These are phyloP conservation scores for Tuber indicum DNA, from an alignment of 495 filamentous ascomycete species.

Conservation along the genomic window DNA sequence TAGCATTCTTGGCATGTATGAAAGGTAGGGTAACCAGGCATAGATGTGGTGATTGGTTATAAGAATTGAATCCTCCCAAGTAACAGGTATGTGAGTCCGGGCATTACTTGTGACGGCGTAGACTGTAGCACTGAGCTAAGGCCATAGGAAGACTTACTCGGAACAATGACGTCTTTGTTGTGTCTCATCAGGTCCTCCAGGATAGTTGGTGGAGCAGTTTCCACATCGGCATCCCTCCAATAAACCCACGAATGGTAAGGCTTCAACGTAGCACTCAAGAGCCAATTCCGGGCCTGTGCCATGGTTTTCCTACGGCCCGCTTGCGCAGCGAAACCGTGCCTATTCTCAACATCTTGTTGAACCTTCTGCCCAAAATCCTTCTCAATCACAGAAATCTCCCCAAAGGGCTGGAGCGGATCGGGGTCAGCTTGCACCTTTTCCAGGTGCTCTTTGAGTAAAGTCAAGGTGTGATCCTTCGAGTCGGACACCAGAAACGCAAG, in stretches of 20 bases:
- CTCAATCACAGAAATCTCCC: conserved; percentile 95
- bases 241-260: conserved; percentile 99
- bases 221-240: conserved; percentile 97
- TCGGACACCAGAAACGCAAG: conserved; percentile 96
- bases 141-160: conserved; percentile 64
- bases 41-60: conserved; percentile 8
- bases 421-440: conserved; percentile 71
- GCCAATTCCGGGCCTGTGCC: conserved; percentile 97
- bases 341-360: conserved; percentile 93
- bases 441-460: conserved; percentile 64
- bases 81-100: conserved; percentile 34
- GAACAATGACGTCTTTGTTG: conserved; percentile 97
- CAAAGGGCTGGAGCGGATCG: conserved; percentile 74
- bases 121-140: neutral
- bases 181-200: conserved; percentile 98
- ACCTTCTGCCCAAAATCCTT: conserved; percentile 99
- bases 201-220: conserved; percentile 93
- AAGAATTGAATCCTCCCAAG: conserved; percentile 32
- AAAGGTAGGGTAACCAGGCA: neutral
- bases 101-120: conserved; percentile 25
- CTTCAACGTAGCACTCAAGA: conserved; percentile 84
- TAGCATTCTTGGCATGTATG: conserved; percentile 11
- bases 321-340: conserved; percentile 96
- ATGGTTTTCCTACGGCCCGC: conserved; percentile 89
- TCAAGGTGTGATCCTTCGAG: conserved; percentile 86